Evolutionary conservation across 2,329 filamentous ascomycete species (phyloP).

Genomic region (Colletotrichum sansevieriae): DNA sequence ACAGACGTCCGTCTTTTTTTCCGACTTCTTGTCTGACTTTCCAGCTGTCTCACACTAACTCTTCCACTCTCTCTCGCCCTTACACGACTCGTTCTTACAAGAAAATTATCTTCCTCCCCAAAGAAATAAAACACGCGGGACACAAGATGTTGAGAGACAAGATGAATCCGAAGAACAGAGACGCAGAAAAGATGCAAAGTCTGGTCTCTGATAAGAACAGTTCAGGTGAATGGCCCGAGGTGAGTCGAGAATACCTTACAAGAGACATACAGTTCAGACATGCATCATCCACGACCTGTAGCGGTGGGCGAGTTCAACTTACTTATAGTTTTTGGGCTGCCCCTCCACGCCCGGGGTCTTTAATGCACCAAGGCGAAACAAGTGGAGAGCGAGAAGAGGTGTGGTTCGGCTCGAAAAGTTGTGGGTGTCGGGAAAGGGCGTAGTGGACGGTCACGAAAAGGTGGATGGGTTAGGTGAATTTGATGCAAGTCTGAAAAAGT

Average conservation of each 20-base stretch:
- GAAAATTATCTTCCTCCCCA: too few species aligned
- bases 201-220: neutral
- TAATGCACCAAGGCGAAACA: slow-evolving; percentile 11
- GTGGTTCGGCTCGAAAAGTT: slow-evolving; percentile 10
- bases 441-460: neutral
- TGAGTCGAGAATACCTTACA: neutral
- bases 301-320: slow-evolving; percentile 15
- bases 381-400: neutral
- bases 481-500: slow-evolving; percentile 29
- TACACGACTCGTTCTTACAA: neutral
- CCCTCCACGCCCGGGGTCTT: neutral
- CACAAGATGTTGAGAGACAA: too few species aligned
- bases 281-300: neutral
- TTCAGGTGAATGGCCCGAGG: neutral
- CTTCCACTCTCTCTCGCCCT: neutral
- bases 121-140: too few species aligned
- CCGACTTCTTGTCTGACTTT: neutral
- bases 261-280: neutral
- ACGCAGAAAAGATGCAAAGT: neutral
- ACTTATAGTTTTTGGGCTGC: slow-evolving; percentile 27
- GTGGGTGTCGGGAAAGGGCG: slow-evolving; percentile 1
- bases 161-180: too few species aligned
- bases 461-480: slow-evolving; percentile 29
- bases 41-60: too few species aligned
- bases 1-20: slow-evolving; percentile 12